Evolutionary conservation across 2,329 filamentous ascomycete genomes (phyloP), one percentile per base, ranked within the genome.

Genomic region (Diaporthe sp.): DNA sequence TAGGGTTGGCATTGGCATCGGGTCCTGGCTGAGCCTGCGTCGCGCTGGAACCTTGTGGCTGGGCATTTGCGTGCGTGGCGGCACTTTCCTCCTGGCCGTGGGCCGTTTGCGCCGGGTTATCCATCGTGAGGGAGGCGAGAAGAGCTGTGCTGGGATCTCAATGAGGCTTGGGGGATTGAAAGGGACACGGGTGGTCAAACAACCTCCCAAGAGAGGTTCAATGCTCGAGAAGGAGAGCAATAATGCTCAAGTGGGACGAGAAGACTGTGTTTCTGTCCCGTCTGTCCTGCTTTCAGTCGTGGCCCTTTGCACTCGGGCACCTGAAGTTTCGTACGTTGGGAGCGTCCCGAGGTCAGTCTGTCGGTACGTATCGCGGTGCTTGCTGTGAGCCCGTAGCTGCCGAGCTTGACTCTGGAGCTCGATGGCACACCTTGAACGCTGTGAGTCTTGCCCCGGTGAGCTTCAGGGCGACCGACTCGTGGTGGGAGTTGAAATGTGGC

Each of bases 41-140:
- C 28, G 60, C 39, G 55, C n/a, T 71, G 53, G 61, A 44, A 25
- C 42, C 20, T 20, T 70, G 34, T 51, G 63, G 37, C 13, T 73
- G 61, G 9, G 55, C 42, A 28, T 75, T 77, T 80, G 73, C 80
- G 74, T 73, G 76, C 78, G 72, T 70, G 79, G 55, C 77, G 72
- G 74, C 77, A 70, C 79, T 81, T 81, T 76, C 79, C 77, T 79
- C 81, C 78, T 78, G 81, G 60, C 76, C 78, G 61, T 57, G 75
- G 67, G 53, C 71, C 72, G 73, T 60, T 70, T 74, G 60, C 71
- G 68, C 73, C 51, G 61, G 61, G 15, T 71, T 55, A 12, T 73
- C 75, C 75, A 76, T 76, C 28, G 8, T 75, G 75, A 34, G 8
- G 73, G 75, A 34, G 55, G 17, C 53, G 49, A 25, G 63, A 39